phyloP scores from a whole-genome alignment of 768 basidiomycete genomes.

The Mycena leptocephala region DNA sequence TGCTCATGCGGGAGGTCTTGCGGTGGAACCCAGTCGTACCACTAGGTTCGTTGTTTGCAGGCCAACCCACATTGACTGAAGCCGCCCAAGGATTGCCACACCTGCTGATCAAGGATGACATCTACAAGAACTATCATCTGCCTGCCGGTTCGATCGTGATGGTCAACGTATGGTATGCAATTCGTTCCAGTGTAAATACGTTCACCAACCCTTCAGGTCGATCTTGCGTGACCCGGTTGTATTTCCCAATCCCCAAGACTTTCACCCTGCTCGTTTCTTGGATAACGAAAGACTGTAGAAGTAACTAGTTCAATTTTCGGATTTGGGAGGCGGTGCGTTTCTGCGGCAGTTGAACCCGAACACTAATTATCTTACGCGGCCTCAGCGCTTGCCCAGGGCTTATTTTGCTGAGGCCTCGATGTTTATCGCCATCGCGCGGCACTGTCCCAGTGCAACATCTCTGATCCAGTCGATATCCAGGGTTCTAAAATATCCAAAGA shows the following conservation, averaged over 20 bases:
- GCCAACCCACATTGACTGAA: too few species aligned
- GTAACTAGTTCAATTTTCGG: neutral
- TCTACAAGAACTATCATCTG: neutral
- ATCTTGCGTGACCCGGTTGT: neutral
- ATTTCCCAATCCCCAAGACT: neutral
- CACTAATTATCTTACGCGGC: too few species aligned
- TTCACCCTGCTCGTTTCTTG: neutral
- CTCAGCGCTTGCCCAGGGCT: conserved; percentile 20
- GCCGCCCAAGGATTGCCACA: neutral
- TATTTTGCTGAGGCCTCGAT: conserved; percentile 10
- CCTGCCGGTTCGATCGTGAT: neutral
- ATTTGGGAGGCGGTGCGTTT: neutral
- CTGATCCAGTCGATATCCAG: neutral
- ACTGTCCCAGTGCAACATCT: conserved; percentile 9
- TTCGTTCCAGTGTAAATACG: too few species aligned
- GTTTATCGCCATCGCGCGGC: conserved; percentile 19
- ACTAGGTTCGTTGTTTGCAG: conserved; percentile 38
- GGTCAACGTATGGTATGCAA: conserved; percentile 4
- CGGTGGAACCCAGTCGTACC: conserved; percentile 46
- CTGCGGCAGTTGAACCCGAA: too few species aligned
- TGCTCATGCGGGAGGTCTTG: conserved; percentile 44
- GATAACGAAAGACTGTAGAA: neutral
- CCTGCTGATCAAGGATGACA: neutral
- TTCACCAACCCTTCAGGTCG: too few species aligned
- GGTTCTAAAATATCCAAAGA: too few species aligned